phyloP scores from a whole-genome alignment of 2,329 filamentous ascomycete species.

The Talaromyces amestolkiae region DNA sequence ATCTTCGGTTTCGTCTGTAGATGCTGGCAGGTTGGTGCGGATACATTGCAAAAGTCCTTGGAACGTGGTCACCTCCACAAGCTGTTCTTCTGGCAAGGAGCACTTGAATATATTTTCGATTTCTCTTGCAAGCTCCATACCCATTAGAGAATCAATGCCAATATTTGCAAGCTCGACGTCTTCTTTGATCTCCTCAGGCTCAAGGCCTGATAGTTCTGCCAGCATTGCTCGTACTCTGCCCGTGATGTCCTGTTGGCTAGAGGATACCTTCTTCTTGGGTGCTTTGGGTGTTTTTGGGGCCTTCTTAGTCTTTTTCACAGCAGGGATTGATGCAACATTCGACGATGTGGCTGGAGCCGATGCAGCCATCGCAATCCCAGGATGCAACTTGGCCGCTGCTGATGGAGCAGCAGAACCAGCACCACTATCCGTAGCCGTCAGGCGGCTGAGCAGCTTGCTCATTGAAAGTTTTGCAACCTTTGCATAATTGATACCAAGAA shows the following conservation, averaged over 20 bases:
- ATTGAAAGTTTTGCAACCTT: slow-evolving; percentile 20
- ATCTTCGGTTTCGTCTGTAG: neutral
- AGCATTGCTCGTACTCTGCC: neutral
- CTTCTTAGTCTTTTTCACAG: neutral
- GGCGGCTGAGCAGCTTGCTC: slow-evolving; percentile 27
- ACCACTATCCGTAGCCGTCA: neutral
- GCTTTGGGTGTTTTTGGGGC: neutral
- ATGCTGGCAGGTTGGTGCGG: neutral
- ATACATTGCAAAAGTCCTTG: neutral
- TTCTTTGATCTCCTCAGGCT: slow-evolving; percentile 21
- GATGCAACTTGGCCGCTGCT: neutral
- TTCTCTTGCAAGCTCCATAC: slow-evolving; percentile 22
- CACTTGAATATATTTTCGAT: slow-evolving; percentile 15
- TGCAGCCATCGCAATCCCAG: neutral
- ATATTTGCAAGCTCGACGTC: slow-evolving; percentile 36
- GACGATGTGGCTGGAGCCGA: neutral
- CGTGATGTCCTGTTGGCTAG: neutral
- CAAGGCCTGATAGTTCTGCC: slow-evolving; percentile 4
- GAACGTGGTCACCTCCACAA: neutral
- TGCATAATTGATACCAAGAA: slow-evolving; percentile 27
- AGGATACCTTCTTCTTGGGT: neutral
- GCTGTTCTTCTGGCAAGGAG: neutral
- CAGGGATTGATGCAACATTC: neutral
- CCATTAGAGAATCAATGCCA: slow-evolving; percentile 49
- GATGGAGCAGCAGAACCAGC: neutral